phyloP scores from a whole-genome alignment of 1,284 basidiomycete species.

The Apiotrichum brassicae region DNA sequence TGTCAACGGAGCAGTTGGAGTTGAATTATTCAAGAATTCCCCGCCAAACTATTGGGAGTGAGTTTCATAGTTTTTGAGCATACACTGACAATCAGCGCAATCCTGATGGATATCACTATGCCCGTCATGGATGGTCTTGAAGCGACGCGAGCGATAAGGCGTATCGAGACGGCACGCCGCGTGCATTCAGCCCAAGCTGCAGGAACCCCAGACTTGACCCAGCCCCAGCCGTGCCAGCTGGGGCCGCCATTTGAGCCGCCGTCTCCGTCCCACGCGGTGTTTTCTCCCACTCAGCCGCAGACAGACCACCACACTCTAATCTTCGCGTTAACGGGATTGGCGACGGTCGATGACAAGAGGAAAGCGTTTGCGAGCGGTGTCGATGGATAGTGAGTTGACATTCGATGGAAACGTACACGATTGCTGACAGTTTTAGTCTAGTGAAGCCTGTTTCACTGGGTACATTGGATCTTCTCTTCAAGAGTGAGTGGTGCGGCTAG shows the following conservation, averaged over 20 bases:
- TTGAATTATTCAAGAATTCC: conserved; percentile 10
- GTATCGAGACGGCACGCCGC: conserved; percentile 59
- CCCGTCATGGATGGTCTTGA: conserved; percentile 81
- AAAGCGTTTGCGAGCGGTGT: conserved; percentile 86
- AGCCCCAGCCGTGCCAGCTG: background rate
- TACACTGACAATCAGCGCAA: no score
- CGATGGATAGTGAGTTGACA: conserved; percentile 70
- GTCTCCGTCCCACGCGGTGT: background rate
- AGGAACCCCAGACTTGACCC: background rate
- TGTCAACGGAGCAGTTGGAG: conserved; percentile 8
- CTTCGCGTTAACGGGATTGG: conserved; percentile 85
- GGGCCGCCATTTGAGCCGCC: background rate
- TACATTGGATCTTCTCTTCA: conserved; percentile 75
- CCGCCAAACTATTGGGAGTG: conserved; percentile 50
- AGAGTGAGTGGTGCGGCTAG: conserved; percentile 44
- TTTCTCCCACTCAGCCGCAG: background rate
- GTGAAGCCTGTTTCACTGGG: conserved; percentile 89
- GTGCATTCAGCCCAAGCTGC: background rate
- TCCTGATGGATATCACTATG: conserved; percentile 88
- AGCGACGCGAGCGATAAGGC: conserved; percentile 74
- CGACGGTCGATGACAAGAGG: conserved; percentile 83
- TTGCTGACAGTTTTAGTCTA: conserved; percentile 49
- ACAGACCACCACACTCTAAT: conserved; percentile 54
- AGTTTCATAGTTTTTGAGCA: no score
- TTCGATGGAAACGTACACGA: conserved; percentile 19